Evolutionary conservation across 306 rosid species (phyloP).

Genomic region (Rubus idaeus): DNA sequence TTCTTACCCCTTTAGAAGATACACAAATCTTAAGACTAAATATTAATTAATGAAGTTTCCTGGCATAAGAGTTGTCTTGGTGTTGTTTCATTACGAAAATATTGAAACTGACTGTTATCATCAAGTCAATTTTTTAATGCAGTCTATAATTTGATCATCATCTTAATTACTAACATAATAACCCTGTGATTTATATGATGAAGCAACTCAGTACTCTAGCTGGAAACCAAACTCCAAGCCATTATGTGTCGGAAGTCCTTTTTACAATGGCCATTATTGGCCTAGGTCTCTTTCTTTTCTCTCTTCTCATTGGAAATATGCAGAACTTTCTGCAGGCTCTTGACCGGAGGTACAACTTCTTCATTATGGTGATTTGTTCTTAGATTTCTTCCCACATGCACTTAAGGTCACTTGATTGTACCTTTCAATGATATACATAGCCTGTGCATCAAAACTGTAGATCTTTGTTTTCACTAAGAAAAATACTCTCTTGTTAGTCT

Average conservation of each 20-base stretch:
- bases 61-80: background rate
- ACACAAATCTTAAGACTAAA: background rate
- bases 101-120: background rate
- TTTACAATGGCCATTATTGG: constrained; percentile 76
- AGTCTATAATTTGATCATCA: constrained; percentile 10
- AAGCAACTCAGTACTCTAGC: constrained; percentile 92
- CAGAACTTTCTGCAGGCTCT: constrained; percentile 91
- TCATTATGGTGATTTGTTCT: background rate
- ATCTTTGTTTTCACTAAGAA: background rate
- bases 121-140: background rate
- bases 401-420: background rate
- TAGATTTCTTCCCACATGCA: background rate
- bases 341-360: constrained; percentile 55
- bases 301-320: constrained; percentile 83
- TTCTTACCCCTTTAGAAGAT: background rate
- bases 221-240: constrained; percentile 68
- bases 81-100: background rate
- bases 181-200: constrained; percentile 24
- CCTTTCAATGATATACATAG: background rate
- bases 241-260: constrained; percentile 68
- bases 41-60: background rate
- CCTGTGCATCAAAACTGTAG: background rate
- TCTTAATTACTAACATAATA: constrained; percentile 15
- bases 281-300: constrained; percentile 82
- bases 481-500: background rate